Percentiles rank a stretch among this genome's conserved stretches.
These are phyloP conservation scores for Dichomitus squalens DNA, from an alignment of 1,284 basidiomycete genomes.

Conservation along the genomic window DNA sequence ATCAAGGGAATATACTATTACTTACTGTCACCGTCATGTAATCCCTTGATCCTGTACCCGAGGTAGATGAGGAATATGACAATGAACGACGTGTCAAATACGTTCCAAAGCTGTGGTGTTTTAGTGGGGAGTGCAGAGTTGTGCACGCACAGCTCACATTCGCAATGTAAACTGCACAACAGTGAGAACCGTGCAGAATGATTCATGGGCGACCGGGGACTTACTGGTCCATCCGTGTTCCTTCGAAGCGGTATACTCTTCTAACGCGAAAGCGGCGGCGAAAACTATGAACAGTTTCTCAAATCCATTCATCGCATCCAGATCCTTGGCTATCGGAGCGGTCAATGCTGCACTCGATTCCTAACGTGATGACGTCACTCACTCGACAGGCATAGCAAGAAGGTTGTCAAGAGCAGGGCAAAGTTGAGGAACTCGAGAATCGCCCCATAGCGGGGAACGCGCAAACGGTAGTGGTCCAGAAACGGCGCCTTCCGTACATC, in stretches of 20 bases:
- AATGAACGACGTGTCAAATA: conserved; percentile 82
- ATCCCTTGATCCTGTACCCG: conserved; percentile 64
- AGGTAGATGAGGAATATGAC: conserved; percentile 74
- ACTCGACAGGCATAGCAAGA: conserved; percentile 77
- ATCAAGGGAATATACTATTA: background rate
- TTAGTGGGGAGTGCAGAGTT: background rate
- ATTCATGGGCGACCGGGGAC: conserved; percentile 31
- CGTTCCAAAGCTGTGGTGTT: conserved; percentile 75
- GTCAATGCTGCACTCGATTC: background rate
- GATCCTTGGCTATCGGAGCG: conserved; percentile 53
- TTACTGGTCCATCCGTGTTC: conserved; percentile 87
- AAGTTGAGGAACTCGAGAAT: conserved; percentile 83
- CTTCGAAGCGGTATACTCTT: conserved; percentile 77
- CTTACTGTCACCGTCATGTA: conserved; percentile 58
- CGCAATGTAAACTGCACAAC: conserved; percentile 71
- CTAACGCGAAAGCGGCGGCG: conserved; percentile 75
- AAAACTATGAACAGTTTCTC: conserved; percentile 79
- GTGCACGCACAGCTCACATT: conserved; percentile 49
- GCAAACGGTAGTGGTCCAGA: conserved; percentile 84
- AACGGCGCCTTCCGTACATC: conserved; percentile 74
- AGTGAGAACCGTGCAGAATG: background rate
- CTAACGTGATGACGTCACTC: conserved; percentile 29
- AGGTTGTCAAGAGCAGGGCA: conserved; percentile 64
- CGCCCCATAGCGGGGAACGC: conserved; percentile 81
- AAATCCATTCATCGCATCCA: conserved; percentile 52